Evolutionary conservation across 208 protist species (phyloP).

Genomic region (Leishmania guyanensis): DNA sequence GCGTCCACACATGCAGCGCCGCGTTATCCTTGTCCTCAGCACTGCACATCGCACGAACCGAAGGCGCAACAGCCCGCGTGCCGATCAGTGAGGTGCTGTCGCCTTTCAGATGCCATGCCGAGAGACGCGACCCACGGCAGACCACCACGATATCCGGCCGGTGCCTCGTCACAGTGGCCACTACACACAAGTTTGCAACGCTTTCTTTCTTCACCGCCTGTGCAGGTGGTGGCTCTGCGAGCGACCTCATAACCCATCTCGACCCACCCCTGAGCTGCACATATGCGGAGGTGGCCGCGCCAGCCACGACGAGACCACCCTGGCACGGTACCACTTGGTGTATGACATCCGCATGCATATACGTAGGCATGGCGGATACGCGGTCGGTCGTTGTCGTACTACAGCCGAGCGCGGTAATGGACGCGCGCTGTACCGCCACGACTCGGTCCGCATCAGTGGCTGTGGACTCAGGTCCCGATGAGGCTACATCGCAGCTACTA

Average conservation of each 20-base stretch:
- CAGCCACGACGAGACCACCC: slow-evolving; percentile 17
- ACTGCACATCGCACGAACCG: not conserved
- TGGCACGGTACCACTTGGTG: slow-evolving; percentile 20
- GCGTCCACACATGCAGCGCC: slow-evolving; percentile 11
- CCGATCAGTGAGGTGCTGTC: slow-evolving; percentile 12
- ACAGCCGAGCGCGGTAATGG: slow-evolving; percentile 7
- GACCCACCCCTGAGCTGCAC: slow-evolving; percentile 13
- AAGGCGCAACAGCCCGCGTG: not conserved
- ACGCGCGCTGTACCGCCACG: slow-evolving; percentile 23
- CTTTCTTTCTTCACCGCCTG: not conserved
- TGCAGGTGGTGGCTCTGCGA: not conserved
- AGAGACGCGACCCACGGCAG: slow-evolving; percentile 11
- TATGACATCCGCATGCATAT: slow-evolving; percentile 21
- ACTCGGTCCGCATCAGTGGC: slow-evolving; percentile 16
- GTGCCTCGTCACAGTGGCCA: slow-evolving; percentile 11
- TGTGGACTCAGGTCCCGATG: not conserved
- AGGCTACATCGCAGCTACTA: slow-evolving; percentile 6
- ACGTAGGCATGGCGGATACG: not conserved
- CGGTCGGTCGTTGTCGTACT: not conserved
- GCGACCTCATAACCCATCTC: slow-evolving; percentile 2
- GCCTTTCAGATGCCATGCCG: slow-evolving; percentile 23
- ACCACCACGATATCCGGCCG: slow-evolving; percentile 13
- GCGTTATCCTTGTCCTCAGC: slow-evolving; percentile 13
- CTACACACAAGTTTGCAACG: not conserved
- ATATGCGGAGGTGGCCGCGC: not conserved